Evolutionary conservation across 768 basidiomycete species (phyloP), one percentile per base, ranked within the genome.

Genomic region (Leccinum disarticulatum): DNA sequence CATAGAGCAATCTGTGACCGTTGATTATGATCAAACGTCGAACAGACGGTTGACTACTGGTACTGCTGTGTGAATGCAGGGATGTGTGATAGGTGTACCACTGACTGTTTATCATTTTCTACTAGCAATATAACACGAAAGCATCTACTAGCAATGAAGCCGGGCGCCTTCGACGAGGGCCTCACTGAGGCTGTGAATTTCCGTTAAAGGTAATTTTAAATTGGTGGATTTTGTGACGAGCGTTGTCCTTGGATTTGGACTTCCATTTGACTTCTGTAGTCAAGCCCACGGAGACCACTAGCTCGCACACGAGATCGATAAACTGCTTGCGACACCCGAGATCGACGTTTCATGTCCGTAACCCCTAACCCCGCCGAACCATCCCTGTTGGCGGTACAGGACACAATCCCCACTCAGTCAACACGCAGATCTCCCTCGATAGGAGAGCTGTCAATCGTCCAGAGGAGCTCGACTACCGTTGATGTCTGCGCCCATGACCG

Each of bases 401-500:
- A 49, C 43, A 22, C 46, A 6, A 1, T 17, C 41, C 53, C 54
- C 13, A 31, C 62, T 10, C 36, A 15, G 14, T 19, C 7, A 15
- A 17, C 54, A 13, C 48, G 47, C 17, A 63, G 63, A 52, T 62
- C 63, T 3, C 53, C 48, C 54, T 63, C 69, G 8, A 60, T 63
- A 59, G 62, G 63, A 46, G 66, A 71, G 19, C 28, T 74, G 41
- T 74, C 67, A 10, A 54, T 73, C 14, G 77, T 68, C 74, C 81
- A 66, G 66, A 81, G 66, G 59, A 81, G 85, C 41, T 74, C 83
- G 3, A 84, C 85, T 1, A 84, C 88, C 15, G 73, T 88, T 9
- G 87, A 91, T 60, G 83, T 90, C 30, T 87, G 89, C 66, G 81
- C 86, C 60, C 81, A 83, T 43, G 87, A 87, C 10, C 81, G 83